These are phyloP conservation scores for Zygosaccharomyces sapae DNA, from an alignment of 1,139 yeast genomes.

Conservation along the genomic window DNA sequence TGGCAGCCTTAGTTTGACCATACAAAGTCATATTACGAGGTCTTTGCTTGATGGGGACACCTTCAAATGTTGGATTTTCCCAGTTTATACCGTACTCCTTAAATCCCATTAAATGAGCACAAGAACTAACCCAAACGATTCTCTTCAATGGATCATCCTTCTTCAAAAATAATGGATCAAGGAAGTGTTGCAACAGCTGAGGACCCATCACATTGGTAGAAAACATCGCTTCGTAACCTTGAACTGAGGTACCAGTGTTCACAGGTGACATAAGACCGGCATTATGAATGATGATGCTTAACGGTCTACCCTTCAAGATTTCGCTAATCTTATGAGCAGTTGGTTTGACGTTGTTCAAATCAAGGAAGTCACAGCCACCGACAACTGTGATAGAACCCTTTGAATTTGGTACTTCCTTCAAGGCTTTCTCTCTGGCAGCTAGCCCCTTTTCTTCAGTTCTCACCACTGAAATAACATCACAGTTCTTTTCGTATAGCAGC, in stretches of 20 bases:
- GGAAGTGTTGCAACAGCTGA: conserved; percentile 44
- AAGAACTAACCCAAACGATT: conserved; percentile 48
- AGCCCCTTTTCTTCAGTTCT: conserved; percentile 40
- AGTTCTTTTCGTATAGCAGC: conserved; percentile 42
- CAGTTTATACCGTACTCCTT: conserved; percentile 41
- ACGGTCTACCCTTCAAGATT: conserved; percentile 17
- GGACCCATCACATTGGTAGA: conserved; percentile 51
- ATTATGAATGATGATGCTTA: conserved; percentile 47
- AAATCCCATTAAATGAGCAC: conserved; percentile 40
- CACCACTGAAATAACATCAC: conserved; percentile 43
- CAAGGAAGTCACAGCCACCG: conserved; percentile 42
- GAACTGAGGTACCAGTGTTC: conserved; percentile 36
- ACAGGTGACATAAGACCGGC: conserved; percentile 51
- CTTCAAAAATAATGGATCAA: conserved; percentile 43
- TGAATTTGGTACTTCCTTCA: conserved; percentile 23
- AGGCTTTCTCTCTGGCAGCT: conserved; percentile 37
- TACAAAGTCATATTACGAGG: conserved; percentile 22
- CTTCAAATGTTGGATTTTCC: conserved; percentile 37
- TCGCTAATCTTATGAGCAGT: conserved; percentile 39
- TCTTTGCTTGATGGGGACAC: conserved; percentile 31
- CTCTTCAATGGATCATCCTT: conserved; percentile 33
- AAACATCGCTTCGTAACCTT: conserved; percentile 46
- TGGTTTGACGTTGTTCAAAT: conserved; percentile 43
- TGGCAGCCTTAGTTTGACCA: conserved; percentile 50
- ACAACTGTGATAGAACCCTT: conserved; percentile 29